Conservation (phyloP, 73 alveolate species). For the Paramecium tetraurelia region DNA sequence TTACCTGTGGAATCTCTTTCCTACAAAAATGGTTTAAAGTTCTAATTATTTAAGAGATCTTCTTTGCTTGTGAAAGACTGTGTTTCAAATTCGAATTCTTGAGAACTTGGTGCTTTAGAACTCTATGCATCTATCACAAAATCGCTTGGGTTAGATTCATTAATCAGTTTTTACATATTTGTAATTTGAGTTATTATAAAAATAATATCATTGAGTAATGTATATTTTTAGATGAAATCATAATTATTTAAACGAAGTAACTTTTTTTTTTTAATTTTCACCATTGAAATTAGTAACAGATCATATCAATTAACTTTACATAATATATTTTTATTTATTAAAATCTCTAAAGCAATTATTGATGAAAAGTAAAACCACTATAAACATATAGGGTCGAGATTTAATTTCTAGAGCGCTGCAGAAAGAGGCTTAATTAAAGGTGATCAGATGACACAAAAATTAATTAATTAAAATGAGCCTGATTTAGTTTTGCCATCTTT, state of each 20-base stretch:
- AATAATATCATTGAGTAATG: not conserved
- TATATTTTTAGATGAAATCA: not conserved
- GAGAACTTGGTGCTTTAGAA: slow-evolving; percentile 34
- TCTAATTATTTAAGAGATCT: not conserved
- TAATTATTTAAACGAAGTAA: not conserved
- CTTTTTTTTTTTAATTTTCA: not conserved
- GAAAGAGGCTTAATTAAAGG: not conserved
- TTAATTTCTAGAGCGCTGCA: not conserved
- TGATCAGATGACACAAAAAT: not conserved
- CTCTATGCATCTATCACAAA: not conserved
- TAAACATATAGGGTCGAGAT: not conserved
- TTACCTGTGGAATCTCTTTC: slow-evolving; percentile 48
- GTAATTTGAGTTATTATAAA: not conserved
- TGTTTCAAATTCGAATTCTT: slow-evolving; percentile 27
- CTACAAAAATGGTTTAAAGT: slow-evolving; percentile 28
- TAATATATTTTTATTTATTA: not conserved
- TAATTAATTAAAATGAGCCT: not conserved
- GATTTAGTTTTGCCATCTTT: not conserved
- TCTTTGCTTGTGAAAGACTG: slow-evolving; percentile 30
- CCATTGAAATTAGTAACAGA: not conserved
- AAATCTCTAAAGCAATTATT: not conserved
- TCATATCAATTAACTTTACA: not conserved
- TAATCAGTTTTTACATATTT: not conserved
- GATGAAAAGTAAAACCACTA: not conserved
- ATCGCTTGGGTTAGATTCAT: not conserved